A percentile compares a stretch with the other conserved stretches of the same genome.
Conservation (phyloP, 2,329 filamentous ascomycete genomes). For the Xylaria sp. region DNA sequence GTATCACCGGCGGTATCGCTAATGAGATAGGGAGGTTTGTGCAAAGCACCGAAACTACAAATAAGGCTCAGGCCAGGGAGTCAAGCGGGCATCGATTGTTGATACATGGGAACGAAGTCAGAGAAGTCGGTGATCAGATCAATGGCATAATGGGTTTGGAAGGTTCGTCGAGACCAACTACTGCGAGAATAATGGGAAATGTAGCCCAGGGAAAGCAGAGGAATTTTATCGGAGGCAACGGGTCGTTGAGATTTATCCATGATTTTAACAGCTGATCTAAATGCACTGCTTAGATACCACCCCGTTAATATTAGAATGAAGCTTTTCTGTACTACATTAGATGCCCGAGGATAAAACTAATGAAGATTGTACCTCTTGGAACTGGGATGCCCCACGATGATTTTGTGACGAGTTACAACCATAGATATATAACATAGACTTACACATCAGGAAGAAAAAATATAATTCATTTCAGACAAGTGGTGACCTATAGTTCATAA, state of each 20-base stretch:
- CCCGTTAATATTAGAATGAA: not conserved
- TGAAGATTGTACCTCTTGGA: not conserved
- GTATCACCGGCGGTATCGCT: slow-evolving; percentile 7
- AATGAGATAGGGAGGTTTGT: slow-evolving; percentile 6
- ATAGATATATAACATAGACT: no score
- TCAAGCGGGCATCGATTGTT: not conserved
- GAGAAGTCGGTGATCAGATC: not conserved
- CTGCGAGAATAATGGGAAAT: slow-evolving; percentile 9
- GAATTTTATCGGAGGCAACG: slow-evolving; percentile 16
- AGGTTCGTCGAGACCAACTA: not conserved
- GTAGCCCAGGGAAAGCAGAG: slow-evolving; percentile 8
- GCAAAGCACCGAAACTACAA: not conserved
- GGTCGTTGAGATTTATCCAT: not conserved
- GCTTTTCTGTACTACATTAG: not conserved
- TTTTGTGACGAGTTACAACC: not conserved
- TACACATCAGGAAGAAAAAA: no score
- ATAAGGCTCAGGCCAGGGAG: not conserved
- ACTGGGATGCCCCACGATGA: not conserved
- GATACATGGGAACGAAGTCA: slow-evolving; percentile 9
- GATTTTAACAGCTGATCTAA: not conserved
- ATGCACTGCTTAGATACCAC: not conserved
- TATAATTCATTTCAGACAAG: no score
- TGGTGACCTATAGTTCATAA: no score
- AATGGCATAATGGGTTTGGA: slow-evolving; percentile 18
- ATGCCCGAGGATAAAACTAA: not conserved